These are phyloP conservation scores for Tylopilus sp. DNA, from an alignment of 768 basidiomycete species.

Conservation along the genomic window DNA sequence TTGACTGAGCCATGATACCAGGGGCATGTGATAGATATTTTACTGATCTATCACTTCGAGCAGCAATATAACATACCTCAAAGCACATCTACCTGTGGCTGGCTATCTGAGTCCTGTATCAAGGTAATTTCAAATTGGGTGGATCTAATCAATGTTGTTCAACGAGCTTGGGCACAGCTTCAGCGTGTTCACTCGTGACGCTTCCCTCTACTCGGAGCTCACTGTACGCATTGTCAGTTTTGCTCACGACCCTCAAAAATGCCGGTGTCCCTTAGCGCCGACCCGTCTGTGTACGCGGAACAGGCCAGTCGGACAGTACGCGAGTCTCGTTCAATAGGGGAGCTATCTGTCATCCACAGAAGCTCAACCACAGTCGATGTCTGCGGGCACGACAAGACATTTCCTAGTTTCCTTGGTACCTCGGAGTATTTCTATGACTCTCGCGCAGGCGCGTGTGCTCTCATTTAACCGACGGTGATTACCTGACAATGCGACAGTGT, in stretches of 20 bases:
- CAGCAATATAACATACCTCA: constrained; percentile 6
- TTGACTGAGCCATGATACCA: constrained; percentile 4
- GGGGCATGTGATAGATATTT: constrained; percentile 5
- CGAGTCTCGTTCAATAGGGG: constrained; percentile 17
- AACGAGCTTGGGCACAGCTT: not conserved
- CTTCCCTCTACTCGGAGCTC: not conserved
- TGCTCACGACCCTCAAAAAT: not conserved
- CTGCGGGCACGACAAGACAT: constrained; percentile 51
- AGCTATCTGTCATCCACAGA: constrained; percentile 36
- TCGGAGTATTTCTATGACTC: constrained; percentile 67
- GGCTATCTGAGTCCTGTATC: not conserved
- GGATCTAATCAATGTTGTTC: not conserved
- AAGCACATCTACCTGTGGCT: too few relatives aligned
- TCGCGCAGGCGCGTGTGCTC: constrained; percentile 54
- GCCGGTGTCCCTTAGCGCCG: constrained; percentile 9
- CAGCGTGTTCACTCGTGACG: not conserved
- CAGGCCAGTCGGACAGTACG: not conserved
- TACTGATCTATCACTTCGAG: not conserved
- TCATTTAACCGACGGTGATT: not conserved
- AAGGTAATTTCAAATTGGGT: constrained; percentile 11
- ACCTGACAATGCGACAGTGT: constrained; percentile 22
- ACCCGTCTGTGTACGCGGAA: not conserved
- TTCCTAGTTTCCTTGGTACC: constrained; percentile 46
- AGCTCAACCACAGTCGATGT: constrained; percentile 65
- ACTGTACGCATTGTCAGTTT: not conserved